Percentiles rank a stretch among this genome's conserved stretches.
phyloP scores from a whole-genome alignment of 805 yeast species.

The Lipomyces kockii region DNA sequence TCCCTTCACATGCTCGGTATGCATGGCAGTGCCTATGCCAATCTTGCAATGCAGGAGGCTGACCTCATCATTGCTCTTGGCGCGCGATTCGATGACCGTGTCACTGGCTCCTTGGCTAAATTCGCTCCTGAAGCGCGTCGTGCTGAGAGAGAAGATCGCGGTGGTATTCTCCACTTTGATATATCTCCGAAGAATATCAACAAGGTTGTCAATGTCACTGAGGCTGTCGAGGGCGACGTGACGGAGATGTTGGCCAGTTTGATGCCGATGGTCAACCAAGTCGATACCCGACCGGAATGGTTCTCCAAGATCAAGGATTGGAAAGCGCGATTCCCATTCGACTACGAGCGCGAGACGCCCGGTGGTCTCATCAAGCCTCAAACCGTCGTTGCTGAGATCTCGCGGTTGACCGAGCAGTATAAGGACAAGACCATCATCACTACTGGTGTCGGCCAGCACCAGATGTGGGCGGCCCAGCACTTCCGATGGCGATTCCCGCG shows the following conservation, averaged over 20 bases:
- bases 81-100: conserved; percentile 98
- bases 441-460: conserved; percentile 99
- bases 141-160: conserved; percentile 86
- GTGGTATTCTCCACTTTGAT: conserved; percentile 97
- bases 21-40: conserved; percentile 97
- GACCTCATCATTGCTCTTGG: conserved; percentile 94
- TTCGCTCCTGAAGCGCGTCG: conserved; percentile 93
- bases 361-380: conserved; percentile 79
- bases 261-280: conserved; percentile 69
- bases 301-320: conserved; percentile 71
- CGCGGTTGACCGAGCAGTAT: conserved; percentile 67
- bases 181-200: conserved; percentile 95
- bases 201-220: conserved; percentile 91
- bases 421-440: conserved; percentile 81
- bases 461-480: conserved; percentile 99
- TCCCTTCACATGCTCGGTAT: conserved; percentile 96
- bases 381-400: conserved; percentile 79
- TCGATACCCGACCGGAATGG: conserved; percentile 77
- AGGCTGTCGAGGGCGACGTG: conserved; percentile 96
- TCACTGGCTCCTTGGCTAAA: conserved; percentile 79
- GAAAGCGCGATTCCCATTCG: conserved; percentile 86
- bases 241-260: conserved; percentile 73
- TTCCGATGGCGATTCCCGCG: conserved; percentile 93
- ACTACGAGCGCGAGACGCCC: conserved; percentile 70
- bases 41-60: conserved; percentile 89